phyloP scores from a whole-genome alignment of 371 early-diverging fungal genomes.

The Apophysomyces sp. region DNA sequence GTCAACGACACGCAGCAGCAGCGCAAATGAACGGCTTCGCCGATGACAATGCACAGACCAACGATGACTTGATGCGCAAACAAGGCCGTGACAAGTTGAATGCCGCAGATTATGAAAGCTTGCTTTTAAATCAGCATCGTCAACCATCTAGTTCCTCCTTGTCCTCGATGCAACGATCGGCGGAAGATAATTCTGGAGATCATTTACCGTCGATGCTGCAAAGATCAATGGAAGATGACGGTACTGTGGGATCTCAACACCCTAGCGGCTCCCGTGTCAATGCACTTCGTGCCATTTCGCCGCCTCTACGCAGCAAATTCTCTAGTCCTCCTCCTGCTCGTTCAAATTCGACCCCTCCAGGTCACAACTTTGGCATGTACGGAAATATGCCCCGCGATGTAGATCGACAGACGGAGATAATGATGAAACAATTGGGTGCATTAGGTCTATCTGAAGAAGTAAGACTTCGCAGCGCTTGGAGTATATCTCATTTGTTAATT shows the following conservation, averaged over 20 bases:
- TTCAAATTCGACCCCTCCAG: slow-evolving; percentile 50
- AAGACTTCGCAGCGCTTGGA: slow-evolving; percentile 7
- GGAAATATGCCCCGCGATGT: slow-evolving; percentile 5
- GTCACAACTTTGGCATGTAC: slow-evolving; percentile 25
- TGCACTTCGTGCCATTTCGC: slow-evolving; percentile 22
- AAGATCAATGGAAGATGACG: slow-evolving; percentile 2
- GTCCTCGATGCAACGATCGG: slow-evolving; percentile 6
- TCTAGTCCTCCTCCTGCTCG: slow-evolving; percentile 38
- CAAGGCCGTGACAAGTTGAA: background rate
- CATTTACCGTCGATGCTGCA: slow-evolving; percentile 13
- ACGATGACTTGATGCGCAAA: background rate
- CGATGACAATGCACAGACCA: slow-evolving; percentile 10
- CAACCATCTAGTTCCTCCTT: background rate
- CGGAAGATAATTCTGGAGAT: slow-evolving; percentile 3
- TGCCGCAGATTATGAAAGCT: background rate
- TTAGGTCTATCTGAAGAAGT: slow-evolving; percentile 41
- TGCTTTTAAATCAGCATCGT: background rate
- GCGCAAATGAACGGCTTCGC: slow-evolving; percentile 16
- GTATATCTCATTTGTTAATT: slow-evolving; percentile 5
- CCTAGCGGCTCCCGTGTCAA: slow-evolving; percentile 1
- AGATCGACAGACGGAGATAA: slow-evolving; percentile 26
- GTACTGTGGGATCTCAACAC: background rate
- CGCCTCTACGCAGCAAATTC: slow-evolving; percentile 32
- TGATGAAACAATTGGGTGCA: slow-evolving; percentile 33
- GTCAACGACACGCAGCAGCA: slow-evolving; percentile 48